phyloP scores from a whole-genome alignment of 371 early-diverging fungal species.

The Coemansia sp. region DNA sequence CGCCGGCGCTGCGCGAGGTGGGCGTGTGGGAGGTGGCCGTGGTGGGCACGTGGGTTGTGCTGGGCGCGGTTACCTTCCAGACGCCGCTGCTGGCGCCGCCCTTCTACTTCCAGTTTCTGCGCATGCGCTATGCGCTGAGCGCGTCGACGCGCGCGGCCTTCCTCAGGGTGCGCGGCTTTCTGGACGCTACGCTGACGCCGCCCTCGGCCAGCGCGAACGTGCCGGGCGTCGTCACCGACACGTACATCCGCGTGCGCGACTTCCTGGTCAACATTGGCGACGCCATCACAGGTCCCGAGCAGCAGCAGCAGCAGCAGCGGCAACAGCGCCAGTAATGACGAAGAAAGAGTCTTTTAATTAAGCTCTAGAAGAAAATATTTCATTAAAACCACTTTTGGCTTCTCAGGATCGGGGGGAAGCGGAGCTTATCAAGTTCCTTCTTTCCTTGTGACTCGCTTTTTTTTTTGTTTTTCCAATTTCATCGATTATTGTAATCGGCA shows the following conservation, averaged over 20 bases:
- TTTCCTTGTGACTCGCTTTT: slow-evolving; percentile 1
- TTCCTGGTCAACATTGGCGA: slow-evolving; percentile 60
- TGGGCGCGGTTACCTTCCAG: slow-evolving; percentile 67
- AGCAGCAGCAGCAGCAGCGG: slow-evolving; percentile 26
- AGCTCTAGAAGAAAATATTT: not conserved
- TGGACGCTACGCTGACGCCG: slow-evolving; percentile 58
- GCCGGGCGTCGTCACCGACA: slow-evolving; percentile 60
- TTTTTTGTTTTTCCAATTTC: not conserved
- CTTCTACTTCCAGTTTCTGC: slow-evolving; percentile 80
- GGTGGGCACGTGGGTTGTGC: slow-evolving; percentile 67
- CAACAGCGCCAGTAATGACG: slow-evolving; percentile 4
- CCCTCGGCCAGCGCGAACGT: slow-evolving; percentile 58
- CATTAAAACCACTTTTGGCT: too few species aligned
- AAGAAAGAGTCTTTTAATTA: not conserved
- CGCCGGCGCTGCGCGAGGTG: slow-evolving; percentile 69
- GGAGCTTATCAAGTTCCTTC: not conserved
- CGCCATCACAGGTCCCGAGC: slow-evolving; percentile 27
- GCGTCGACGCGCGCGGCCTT: slow-evolving; percentile 68
- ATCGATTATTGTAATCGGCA: not conserved
- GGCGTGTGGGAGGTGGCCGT: slow-evolving; percentile 77
- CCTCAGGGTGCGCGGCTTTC: slow-evolving; percentile 54
- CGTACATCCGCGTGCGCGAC: slow-evolving; percentile 57
- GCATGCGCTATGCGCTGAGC: slow-evolving; percentile 79
- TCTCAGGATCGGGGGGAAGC: too few species aligned
- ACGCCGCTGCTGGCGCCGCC: slow-evolving; percentile 73